Base-by-base conservation (phyloP, 1,284 basidiomycete genomes). In the Athelia sp. region DNA sequence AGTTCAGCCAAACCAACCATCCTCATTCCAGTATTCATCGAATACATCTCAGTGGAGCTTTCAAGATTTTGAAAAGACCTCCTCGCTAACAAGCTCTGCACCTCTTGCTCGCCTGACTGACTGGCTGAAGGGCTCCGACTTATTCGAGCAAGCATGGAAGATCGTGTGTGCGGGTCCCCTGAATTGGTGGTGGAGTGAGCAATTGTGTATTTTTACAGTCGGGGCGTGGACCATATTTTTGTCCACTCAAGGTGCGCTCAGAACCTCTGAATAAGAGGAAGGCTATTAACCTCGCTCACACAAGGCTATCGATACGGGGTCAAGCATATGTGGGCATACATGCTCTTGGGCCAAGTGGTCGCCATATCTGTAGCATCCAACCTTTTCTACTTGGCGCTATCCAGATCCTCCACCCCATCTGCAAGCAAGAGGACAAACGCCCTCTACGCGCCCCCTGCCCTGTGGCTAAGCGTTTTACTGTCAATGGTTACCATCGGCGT, bases 101-200 rank as follows among this genome's bases (percentile, higher is more conserved):
- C 10, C 56, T 0, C 46, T 69, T 6, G 51, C 62, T 6, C 70
- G 76, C 14, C 47, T 82, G n/a, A 69, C 75, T 3, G 62, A 67
- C 3, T 89, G 86, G 87, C 74, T 89, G 1, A 56, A 66, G 11
- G 61, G 79, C 19, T 84, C 84, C 0, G 72, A 70, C 0, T 70
- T 89, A 0, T 89, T 89, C 56, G 77, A 85, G 59, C 77, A 89
- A 59, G 78, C 79, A 0, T 81, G 79, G 79, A 55, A 62, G 9
- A 63, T 67, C 35, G 78, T 81, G 1, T 76, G 76, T 54, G 56
- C 57, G 46, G 75, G 73, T 11, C 62, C 69, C 0, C 53, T 73
- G 18, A 80, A 78, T 46, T 89, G 85, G 84, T 88, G 84, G 85
- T 86, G 84, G 82, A 82, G 79, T 56, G 79, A 82, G 58, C 83